Percentiles rank a stretch among this genome's conserved stretches.
Evolutionary conservation across 768 basidiomycete species (phyloP).

Genomic region (Suillus spraguei): DNA sequence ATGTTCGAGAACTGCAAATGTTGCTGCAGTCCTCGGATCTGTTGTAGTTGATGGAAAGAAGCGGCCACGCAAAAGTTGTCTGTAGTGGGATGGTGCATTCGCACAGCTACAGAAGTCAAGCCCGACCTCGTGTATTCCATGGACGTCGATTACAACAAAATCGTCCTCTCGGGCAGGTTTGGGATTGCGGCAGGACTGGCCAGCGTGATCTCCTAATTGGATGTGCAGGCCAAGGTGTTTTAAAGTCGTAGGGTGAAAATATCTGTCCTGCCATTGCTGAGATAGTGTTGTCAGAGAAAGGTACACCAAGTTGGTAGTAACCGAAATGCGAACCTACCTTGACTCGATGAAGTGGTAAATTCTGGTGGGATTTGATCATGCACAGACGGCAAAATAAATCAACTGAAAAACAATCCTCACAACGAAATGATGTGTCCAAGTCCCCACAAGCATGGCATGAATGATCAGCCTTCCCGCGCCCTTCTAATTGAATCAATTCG

Average conservation of each 20-base stretch:
- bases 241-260: no score
- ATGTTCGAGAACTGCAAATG: no score
- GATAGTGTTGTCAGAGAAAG: not conserved
- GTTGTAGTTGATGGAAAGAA: no score
- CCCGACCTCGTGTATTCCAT: constrained; percentile 21
- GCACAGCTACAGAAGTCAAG: constrained; percentile 26
- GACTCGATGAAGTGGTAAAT: constrained; percentile 18
- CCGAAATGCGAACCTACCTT: constrained; percentile 15
- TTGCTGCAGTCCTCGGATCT: no score
- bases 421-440: not conserved
- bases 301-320: not conserved
- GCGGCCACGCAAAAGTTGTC: constrained; percentile 35
- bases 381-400: constrained; percentile 13
- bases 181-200: constrained; percentile 4
- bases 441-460: constrained; percentile 3
- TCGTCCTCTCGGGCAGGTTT: constrained; percentile 1
- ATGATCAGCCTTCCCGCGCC: not conserved
- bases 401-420: constrained; percentile 17
- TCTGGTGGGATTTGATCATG: constrained; percentile 7
- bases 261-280: no score
- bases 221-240: no score
- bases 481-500: constrained; percentile 13
- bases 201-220: no score
- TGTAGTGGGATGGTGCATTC: constrained; percentile 13
- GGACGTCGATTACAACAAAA: constrained; percentile 16